These are phyloP conservation scores for Colletotrichum falcatum DNA, from an alignment of 2,329 filamentous ascomycete genomes.

Conservation along the genomic window DNA sequence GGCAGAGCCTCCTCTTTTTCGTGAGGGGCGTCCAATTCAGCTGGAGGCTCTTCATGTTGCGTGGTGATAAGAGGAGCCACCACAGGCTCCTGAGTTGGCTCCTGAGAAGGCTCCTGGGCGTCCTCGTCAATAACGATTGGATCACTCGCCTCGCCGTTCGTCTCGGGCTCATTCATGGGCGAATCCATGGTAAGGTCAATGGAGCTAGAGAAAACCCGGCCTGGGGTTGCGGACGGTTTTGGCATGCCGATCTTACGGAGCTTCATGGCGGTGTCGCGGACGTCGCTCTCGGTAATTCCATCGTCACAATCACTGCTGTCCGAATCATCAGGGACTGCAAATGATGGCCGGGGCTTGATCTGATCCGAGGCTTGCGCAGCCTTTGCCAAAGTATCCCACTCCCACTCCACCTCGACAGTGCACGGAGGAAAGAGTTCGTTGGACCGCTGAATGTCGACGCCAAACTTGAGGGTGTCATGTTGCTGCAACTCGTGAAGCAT, in stretches of 20 bases:
- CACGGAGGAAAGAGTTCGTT: constrained; percentile 53
- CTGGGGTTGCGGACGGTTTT: not conserved
- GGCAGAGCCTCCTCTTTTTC: constrained; percentile 20
- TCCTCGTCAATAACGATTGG: constrained; percentile 16
- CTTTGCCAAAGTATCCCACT: constrained; percentile 43
- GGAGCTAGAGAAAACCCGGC: not conserved
- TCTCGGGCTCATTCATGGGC: not conserved
- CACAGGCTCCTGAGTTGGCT: not conserved
- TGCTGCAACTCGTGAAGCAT: constrained; percentile 41
- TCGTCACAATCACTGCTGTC: constrained; percentile 49
- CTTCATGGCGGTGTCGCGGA: constrained; percentile 26
- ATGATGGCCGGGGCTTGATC: constrained; percentile 41
- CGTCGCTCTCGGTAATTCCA: constrained; percentile 44
- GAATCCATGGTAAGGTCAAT: constrained; percentile 32
- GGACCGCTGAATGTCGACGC: constrained; percentile 51
- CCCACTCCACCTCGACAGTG: constrained; percentile 50
- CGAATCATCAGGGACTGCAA: constrained; percentile 58
- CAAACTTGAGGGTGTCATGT: constrained; percentile 53
- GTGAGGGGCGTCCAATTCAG: constrained; percentile 23
- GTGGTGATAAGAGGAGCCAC: not conserved
- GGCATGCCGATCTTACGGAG: constrained; percentile 16
- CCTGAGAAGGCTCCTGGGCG: not conserved
- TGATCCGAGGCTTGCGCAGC: not conserved
- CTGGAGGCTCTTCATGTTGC: not conserved
- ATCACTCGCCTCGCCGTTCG: not conserved